Evolutionary conservation across 495 filamentous ascomycete species (phyloP).

Genomic region (Penicillium angulare): DNA sequence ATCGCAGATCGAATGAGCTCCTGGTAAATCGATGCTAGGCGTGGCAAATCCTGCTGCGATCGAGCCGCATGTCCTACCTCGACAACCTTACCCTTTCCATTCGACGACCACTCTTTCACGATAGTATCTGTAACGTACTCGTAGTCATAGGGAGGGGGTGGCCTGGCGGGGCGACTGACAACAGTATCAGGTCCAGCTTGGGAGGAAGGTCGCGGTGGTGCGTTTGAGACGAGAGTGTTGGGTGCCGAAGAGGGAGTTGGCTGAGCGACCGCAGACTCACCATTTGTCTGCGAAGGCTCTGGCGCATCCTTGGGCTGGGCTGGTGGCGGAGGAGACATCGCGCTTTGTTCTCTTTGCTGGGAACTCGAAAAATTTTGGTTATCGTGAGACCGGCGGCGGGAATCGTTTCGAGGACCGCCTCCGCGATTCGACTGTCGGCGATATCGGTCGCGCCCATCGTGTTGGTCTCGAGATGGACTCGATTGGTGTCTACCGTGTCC

Average conservation of each 20-base stretch:
- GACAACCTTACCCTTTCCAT: constrained; percentile 46
- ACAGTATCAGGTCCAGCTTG: constrained; percentile 16
- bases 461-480: constrained; percentile 36
- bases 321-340: constrained; percentile 40
- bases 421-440: constrained; percentile 45
- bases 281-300: constrained; percentile 26
- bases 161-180: constrained; percentile 16
- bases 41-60: constrained; percentile 61
- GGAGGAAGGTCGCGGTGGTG: constrained; percentile 24
- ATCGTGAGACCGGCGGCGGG: constrained; percentile 31
- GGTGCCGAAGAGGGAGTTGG: constrained; percentile 28
- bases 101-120: constrained; percentile 49
- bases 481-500: constrained; percentile 46
- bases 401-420: constrained; percentile 33
- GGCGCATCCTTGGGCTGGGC: constrained; percentile 26
- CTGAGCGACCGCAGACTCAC: constrained; percentile 15
- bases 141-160: constrained; percentile 49
- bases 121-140: constrained; percentile 54
- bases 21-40: constrained; percentile 72
- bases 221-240: constrained; percentile 15
- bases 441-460: constrained; percentile 44
- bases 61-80: constrained; percentile 51
- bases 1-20: constrained; percentile 75
- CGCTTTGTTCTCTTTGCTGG: constrained; percentile 29
- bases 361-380: constrained; percentile 31